Evolutionary conservation across 164 flowering plant species (phyloP).

Genomic region (Chimonanthus salicifolius): DNA sequence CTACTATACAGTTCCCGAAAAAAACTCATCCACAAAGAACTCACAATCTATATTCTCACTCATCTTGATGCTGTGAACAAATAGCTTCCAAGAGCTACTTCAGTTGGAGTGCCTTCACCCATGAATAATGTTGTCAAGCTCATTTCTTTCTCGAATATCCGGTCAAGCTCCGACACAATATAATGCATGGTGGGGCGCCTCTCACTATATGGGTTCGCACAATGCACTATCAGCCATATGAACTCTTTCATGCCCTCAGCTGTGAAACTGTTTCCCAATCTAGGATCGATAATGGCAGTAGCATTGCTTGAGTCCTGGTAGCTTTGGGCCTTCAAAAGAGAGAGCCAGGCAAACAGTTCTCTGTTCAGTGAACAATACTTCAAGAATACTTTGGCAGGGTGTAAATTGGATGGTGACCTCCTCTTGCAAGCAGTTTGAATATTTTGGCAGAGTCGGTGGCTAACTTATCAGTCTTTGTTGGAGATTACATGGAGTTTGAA

Average conservation of each 20-base stretch:
- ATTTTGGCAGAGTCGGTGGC: neutral
- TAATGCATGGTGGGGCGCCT: conserved; percentile 66
- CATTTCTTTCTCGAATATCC: conserved; percentile 70
- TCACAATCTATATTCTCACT: conserved; percentile 19
- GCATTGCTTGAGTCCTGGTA: conserved; percentile 38
- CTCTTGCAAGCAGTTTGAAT: neutral
- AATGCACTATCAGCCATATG: conserved; percentile 41
- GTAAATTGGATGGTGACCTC: neutral
- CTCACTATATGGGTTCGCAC: conserved; percentile 67
- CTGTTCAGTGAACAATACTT: neutral
- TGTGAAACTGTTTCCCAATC: conserved; percentile 66
- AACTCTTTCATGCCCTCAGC: conserved; percentile 77
- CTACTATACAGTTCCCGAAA: conserved; percentile 12
- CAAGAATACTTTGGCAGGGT: neutral
- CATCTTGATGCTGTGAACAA: conserved; percentile 55
- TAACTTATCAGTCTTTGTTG: neutral
- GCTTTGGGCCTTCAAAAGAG: conserved; percentile 47
- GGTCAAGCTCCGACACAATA: conserved; percentile 64
- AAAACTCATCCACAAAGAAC: conserved; percentile 20
- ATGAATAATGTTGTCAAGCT: conserved; percentile 59
- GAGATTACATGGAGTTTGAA: neutral
- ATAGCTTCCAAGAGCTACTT: conserved; percentile 84
- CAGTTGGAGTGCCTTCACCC: conserved; percentile 78
- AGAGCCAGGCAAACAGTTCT: conserved; percentile 1
- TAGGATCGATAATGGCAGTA: conserved; percentile 49